These are phyloP conservation scores for Cladosporium colombiae DNA, from an alignment of 2,329 filamentous ascomycete genomes.

Conservation along the genomic window DNA sequence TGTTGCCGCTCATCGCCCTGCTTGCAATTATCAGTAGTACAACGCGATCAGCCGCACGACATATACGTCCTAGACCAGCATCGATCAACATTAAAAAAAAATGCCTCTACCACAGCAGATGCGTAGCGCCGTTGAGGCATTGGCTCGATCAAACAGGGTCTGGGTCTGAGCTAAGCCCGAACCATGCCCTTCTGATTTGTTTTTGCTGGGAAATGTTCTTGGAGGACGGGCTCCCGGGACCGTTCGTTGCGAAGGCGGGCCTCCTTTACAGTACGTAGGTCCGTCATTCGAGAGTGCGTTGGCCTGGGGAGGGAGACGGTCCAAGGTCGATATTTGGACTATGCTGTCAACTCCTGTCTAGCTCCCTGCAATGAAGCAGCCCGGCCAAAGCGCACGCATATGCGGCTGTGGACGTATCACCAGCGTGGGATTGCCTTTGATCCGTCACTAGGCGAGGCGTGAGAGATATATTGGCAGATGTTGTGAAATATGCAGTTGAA, in stretches of 20 bases:
- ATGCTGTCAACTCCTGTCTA: background rate
- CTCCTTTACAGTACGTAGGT: background rate
- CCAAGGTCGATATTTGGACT: conserved; percentile 8
- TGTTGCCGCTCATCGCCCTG: background rate
- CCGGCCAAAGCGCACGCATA: conserved; percentile 13
- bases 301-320: conserved; percentile 7
- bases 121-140: conserved; percentile 16
- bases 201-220: conserved; percentile 4
- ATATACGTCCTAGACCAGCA: background rate
- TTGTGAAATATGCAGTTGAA: background rate
- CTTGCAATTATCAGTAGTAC: background rate
- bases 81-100: background rate
- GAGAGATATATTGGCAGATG: background rate
- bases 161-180: conserved; percentile 7
- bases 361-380: conserved; percentile 8
- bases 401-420: background rate
- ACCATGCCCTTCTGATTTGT: background rate
- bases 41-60: background rate
- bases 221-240: background rate
- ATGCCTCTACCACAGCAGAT: background rate
- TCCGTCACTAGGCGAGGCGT: conserved; percentile 5
- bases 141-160: conserved; percentile 18
- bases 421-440: conserved; percentile 6
- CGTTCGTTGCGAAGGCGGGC: background rate
- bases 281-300: background rate